Conservation (phyloP, 805 yeast species). For the Candida dendrica region DNA sequence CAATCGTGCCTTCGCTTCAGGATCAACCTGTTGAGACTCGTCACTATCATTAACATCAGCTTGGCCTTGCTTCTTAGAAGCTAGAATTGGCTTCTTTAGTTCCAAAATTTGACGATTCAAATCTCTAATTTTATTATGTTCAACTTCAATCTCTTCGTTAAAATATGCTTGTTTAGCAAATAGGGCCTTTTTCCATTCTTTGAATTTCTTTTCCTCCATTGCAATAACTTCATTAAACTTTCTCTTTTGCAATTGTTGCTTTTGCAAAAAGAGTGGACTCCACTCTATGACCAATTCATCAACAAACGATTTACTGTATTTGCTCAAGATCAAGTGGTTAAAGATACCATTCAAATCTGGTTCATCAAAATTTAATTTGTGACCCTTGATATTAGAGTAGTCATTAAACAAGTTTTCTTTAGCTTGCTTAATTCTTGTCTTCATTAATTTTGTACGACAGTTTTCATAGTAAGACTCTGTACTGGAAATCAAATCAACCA, state of each 20-base stretch:
- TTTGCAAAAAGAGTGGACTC: conserved; percentile 39
- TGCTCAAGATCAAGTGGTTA: conserved; percentile 31
- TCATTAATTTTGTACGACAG: conserved; percentile 54
- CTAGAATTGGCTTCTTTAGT: background rate
- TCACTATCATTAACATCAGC: too few species aligned
- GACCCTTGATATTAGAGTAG: background rate
- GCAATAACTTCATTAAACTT: conserved; percentile 36
- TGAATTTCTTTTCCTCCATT: conserved; percentile 48
- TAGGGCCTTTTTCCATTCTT: conserved; percentile 54
- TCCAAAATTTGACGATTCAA: background rate
- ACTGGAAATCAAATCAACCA: conserved; percentile 71
- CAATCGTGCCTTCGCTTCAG: too few species aligned
- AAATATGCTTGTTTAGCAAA: conserved; percentile 47
- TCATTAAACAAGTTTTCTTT: conserved; percentile 10
- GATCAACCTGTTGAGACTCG: too few species aligned
- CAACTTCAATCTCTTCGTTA: conserved; percentile 45
- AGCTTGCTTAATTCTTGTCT: conserved; percentile 31
- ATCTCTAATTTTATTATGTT: background rate
- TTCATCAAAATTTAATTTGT: conserved; percentile 18
- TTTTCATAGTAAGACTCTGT: conserved; percentile 73
- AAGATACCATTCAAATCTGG: conserved; percentile 25
- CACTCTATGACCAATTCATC: conserved; percentile 34
- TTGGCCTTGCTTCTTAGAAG: background rate
- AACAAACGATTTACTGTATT: conserved; percentile 27
- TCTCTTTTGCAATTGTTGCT: conserved; percentile 35